phyloP scores from a whole-genome alignment of 1,284 basidiomycete genomes.

The Ganoderma multipileum region DNA sequence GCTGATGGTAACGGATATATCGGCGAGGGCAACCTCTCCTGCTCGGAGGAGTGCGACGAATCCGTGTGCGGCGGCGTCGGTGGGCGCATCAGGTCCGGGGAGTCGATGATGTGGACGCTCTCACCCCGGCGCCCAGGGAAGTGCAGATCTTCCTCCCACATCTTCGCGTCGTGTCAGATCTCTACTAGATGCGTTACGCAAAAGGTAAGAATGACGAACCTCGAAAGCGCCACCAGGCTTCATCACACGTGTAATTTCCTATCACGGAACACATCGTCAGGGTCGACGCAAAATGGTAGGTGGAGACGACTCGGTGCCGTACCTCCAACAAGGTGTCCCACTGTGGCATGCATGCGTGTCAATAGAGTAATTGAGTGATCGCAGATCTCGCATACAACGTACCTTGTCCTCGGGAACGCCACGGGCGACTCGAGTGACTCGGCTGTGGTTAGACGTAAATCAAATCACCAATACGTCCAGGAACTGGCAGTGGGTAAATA shows the following conservation, averaged over 20 bases:
- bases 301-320: slow-evolving; percentile 17
- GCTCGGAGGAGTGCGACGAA: slow-evolving; percentile 27
- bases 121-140: slow-evolving; percentile 56
- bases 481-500: slow-evolving; percentile 16
- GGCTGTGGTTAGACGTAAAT: slow-evolving; percentile 45
- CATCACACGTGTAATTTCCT: slow-evolving; percentile 70
- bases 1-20: neutral
- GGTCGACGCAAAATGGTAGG: slow-evolving; percentile 12
- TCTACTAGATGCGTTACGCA: neutral
- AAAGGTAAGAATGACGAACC: slow-evolving; percentile 42
- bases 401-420: slow-evolving; percentile 79
- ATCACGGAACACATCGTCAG: slow-evolving; percentile 12
- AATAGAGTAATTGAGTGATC: slow-evolving; percentile 14
- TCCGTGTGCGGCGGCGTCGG: slow-evolving; percentile 27
- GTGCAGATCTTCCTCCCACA: slow-evolving; percentile 74
- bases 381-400: slow-evolving; percentile 25
- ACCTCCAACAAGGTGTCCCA: slow-evolving; percentile 69
- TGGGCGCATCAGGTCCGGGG: slow-evolving; percentile 22
- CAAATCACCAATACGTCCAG: slow-evolving; percentile 26
- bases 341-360: slow-evolving; percentile 40
- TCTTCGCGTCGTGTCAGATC: slow-evolving; percentile 43
- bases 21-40: slow-evolving; percentile 5
- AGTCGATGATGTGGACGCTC: slow-evolving; percentile 20
- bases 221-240: slow-evolving; percentile 72
- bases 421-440: slow-evolving; percentile 69